Evolutionary conservation across 805 yeast genomes (phyloP).

Genomic region (Myxozyma geophila): DNA sequence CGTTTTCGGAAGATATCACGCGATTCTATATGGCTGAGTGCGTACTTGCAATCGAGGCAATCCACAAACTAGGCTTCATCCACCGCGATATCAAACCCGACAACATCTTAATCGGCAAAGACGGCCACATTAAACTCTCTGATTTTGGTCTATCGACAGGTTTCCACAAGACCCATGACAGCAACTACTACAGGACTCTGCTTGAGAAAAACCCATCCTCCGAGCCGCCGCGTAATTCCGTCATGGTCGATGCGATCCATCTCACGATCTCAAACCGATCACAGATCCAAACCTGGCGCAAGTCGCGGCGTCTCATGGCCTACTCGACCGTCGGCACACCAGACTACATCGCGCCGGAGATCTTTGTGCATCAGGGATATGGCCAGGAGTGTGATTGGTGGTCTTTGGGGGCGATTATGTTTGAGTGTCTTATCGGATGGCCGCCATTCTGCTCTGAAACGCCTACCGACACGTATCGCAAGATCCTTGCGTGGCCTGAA

Average conservation of each 20-base stretch:
- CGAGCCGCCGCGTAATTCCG: conserved; percentile 63
- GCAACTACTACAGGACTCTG: conserved; percentile 80
- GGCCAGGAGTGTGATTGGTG: conserved; percentile 99
- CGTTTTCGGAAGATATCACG: conserved; percentile 85
- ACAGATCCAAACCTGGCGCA: conserved; percentile 96
- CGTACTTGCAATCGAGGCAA: conserved; percentile 91
- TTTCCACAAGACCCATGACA: conserved; percentile 91
- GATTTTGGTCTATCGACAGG: conserved; percentile 89
- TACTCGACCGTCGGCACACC: conserved; percentile 97
- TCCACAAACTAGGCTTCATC: conserved; percentile 89
- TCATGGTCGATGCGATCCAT: conserved; percentile 92
- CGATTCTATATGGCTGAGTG: conserved; percentile 96
- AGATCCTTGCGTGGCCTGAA: conserved; percentile 90
- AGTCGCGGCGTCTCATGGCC: conserved; percentile 89
- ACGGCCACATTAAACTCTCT: conserved; percentile 68
- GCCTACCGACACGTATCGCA: conserved; percentile 90
- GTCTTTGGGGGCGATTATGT: conserved; percentile 96
- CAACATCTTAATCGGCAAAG: conserved; percentile 83
- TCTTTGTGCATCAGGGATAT: conserved; percentile 88
- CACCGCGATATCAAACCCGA: conserved; percentile 98
- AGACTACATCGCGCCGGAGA: conserved; percentile 94
- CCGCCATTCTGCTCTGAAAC: conserved; percentile 96
- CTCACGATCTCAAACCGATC: conserved; percentile 93
- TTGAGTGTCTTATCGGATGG: conserved; percentile 95
- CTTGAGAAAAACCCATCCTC: conserved; percentile 58